Percentiles rank a stretch among this genome's conserved stretches.
Conservation (phyloP, 75 land plant genomes). For the Pseudotsuga menziesii region DNA sequence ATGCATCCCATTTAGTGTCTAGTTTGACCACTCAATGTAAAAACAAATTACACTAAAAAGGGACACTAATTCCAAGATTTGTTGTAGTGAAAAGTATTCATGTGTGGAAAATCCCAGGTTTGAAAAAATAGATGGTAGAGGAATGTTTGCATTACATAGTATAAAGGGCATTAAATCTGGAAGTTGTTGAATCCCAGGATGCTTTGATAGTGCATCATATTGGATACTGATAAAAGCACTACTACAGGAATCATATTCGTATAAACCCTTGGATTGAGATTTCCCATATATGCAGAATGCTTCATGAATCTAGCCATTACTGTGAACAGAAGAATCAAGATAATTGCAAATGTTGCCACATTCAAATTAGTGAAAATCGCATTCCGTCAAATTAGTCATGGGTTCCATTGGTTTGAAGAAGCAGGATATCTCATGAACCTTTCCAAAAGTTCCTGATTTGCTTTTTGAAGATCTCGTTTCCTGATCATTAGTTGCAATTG, state of each 20-base stretch:
- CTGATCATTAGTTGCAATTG: neutral
- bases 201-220: neutral
- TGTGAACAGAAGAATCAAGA: neutral
- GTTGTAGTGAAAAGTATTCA: neutral
- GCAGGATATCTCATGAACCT: constrained; percentile 1
- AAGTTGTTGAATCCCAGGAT: neutral
- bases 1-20: too few relatives aligned
- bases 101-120: neutral
- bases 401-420: neutral
- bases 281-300: neutral
- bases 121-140: neutral
- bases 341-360: neutral
- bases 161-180: neutral
- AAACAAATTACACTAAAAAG: too few relatives aligned
- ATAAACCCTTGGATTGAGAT: neutral
- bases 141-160: neutral
- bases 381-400: neutral
- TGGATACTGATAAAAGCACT: neutral
- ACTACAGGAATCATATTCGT: neutral
- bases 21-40: too few relatives aligned
- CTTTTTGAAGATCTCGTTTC: neutral
- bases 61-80: too few relatives aligned
- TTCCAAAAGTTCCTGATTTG: neutral
- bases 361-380: neutral
- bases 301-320: neutral